Percentiles rank a stretch among this genome's conserved stretches.
phyloP scores from a whole-genome alignment of 2,329 filamentous ascomycete genomes.

The Ophiostoma fasciatum region DNA sequence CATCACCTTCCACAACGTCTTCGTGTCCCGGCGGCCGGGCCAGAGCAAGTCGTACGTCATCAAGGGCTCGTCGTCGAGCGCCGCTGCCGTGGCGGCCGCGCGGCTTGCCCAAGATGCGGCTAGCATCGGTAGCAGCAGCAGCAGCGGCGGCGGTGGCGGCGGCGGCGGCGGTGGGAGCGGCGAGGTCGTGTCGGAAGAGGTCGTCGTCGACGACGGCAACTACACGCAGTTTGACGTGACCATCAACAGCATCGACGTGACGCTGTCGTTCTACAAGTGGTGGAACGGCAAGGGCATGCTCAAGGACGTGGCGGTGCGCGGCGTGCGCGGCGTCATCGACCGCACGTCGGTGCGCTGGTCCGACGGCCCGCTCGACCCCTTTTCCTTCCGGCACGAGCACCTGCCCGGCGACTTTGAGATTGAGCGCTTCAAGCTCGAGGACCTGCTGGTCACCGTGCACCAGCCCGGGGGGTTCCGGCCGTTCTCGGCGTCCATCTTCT shows the following conservation, averaged over 20 bases:
- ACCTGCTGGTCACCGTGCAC: constrained; percentile 79
- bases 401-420: constrained; percentile 91
- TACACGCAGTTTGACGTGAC: constrained; percentile 97
- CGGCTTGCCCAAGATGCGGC: constrained; percentile 9
- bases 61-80: constrained; percentile 77
- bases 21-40: constrained; percentile 80
- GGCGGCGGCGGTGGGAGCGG: neutral
- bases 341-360: constrained; percentile 68
- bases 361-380: constrained; percentile 57
- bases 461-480: constrained; percentile 86
- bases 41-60: constrained; percentile 69
- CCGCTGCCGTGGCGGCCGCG: constrained; percentile 73
- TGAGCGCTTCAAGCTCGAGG: constrained; percentile 90
- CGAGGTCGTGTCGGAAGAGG: constrained; percentile 20
- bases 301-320: constrained; percentile 85
- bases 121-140: neutral
- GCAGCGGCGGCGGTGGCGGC: neutral
- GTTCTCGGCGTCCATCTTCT: constrained; percentile 89
- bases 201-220: constrained; percentile 65
- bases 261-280: constrained; percentile 95
- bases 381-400: constrained; percentile 77
- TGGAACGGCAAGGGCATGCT: constrained; percentile 91
- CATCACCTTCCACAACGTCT: constrained; percentile 93
- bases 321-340: constrained; percentile 83
- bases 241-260: constrained; percentile 90